Percentiles rank a stretch among this genome's conserved stretches.
Conservation (phyloP, 169 alveolate species). For the Cryptosporidium andersoni region DNA sequence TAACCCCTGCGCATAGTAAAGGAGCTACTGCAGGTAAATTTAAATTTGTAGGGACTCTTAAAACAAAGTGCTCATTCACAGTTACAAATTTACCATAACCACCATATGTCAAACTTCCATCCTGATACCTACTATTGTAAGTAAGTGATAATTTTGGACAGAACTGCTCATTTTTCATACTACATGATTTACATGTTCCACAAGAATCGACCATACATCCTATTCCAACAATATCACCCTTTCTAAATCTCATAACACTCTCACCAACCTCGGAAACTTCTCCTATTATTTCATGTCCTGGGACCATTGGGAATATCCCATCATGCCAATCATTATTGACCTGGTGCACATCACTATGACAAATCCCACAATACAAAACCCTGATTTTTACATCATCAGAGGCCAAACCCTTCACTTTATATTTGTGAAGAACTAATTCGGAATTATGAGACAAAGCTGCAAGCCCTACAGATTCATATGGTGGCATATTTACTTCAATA, state of each 20-base stretch:
- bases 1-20: conserved; percentile 86
- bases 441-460: conserved; percentile 31
- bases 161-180: conserved; percentile 76
- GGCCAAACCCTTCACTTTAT: conserved; percentile 17
- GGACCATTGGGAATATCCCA: conserved; percentile 77
- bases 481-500: conserved; percentile 13
- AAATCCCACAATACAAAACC: conserved; percentile 79
- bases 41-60: conserved; percentile 78
- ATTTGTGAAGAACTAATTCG: conserved; percentile 51
- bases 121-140: conserved; percentile 30
- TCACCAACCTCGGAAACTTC: conserved; percentile 80
- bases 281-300: conserved; percentile 82
- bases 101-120: conserved; percentile 77
- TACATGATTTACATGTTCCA: conserved; percentile 77
- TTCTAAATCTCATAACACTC: conserved; percentile 76
- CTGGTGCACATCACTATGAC: conserved; percentile 80
- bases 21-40: conserved; percentile 79
- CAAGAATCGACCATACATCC: conserved; percentile 81
- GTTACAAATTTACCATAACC: conserved; percentile 83
- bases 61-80: conserved; percentile 76
- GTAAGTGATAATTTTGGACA: conserved; percentile 72
- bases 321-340: conserved; percentile 77
- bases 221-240: conserved; percentile 83
- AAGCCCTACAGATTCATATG: conserved; percentile 47
- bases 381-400: conserved; percentile 78